Conservation (phyloP, 208 protist species). For the Sergeia podlipaevii region DNA sequence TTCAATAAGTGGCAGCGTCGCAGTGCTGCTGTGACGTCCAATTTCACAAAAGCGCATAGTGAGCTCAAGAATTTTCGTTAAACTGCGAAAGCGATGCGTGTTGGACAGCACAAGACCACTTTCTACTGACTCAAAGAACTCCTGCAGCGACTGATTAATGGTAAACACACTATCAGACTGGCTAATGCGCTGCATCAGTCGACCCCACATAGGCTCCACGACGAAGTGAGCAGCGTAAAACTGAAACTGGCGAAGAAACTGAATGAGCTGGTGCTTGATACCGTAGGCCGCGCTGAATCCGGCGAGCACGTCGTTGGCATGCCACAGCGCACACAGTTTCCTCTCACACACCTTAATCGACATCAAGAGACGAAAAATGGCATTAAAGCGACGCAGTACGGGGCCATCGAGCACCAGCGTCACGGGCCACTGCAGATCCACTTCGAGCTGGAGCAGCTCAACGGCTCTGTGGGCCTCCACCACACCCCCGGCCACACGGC, state of each 20-base stretch:
- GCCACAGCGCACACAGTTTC: constrained; percentile 53
- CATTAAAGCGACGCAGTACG: constrained; percentile 62
- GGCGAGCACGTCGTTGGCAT: constrained; percentile 34
- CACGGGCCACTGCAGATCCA: constrained; percentile 78
- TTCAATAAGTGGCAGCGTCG: constrained; percentile 46
- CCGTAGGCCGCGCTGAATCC: constrained; percentile 58
- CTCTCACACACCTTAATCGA: constrained; percentile 84
- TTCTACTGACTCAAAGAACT: constrained; percentile 74
- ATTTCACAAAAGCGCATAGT: constrained; percentile 72
- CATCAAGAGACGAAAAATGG: constrained; percentile 78
- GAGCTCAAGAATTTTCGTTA: constrained; percentile 63
- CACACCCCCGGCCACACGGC: not conserved
- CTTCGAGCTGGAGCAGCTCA: constrained; percentile 82
- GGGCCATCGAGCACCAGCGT: constrained; percentile 67
- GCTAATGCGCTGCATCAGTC: constrained; percentile 55
- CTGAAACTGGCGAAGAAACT: constrained; percentile 87
- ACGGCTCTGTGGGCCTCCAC: constrained; percentile 44
- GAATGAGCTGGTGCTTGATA: constrained; percentile 82
- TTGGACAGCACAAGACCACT: constrained; percentile 69
- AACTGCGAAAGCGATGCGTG: constrained; percentile 62
- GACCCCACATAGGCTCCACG: constrained; percentile 78
- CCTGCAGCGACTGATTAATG: constrained; percentile 59
- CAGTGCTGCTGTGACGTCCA: constrained; percentile 49
- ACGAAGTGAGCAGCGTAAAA: constrained; percentile 89
- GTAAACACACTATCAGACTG: constrained; percentile 69